A percentile compares a stretch with the other conserved stretches of the same genome.
Conservation (phyloP, 2,329 filamentous ascomycete genomes). For the Aspergillus fumigatiaffinis region DNA sequence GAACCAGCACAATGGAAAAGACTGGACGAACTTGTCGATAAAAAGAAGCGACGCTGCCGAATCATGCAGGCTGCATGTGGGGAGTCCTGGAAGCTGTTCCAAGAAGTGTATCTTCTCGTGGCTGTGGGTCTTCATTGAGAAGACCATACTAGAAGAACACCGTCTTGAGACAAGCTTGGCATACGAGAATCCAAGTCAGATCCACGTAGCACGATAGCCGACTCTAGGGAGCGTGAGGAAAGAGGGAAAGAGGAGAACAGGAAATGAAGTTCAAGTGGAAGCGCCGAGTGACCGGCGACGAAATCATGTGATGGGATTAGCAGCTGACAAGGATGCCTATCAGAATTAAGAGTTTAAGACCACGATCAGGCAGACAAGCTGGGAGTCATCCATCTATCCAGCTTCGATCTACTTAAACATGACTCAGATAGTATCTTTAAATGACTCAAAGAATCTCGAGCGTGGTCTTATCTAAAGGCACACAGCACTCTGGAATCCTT, state of each 20-base stretch:
- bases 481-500: too few relatives aligned
- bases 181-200: conserved; percentile 43
- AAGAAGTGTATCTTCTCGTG: conserved; percentile 30
- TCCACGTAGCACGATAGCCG: conserved; percentile 32
- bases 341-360: conserved; percentile 1
- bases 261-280: background rate
- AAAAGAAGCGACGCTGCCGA: conserved; percentile 40
- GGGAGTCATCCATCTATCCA: background rate
- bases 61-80: conserved; percentile 52
- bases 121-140: conserved; percentile 25
- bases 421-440: background rate
- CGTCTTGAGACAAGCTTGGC: conserved; percentile 37
- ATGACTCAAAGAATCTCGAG: background rate
- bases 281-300: conserved; percentile 15
- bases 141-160: conserved; percentile 21
- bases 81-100: conserved; percentile 50
- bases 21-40: conserved; percentile 36
- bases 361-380: background rate
- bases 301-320: conserved; percentile 25
- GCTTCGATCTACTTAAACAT: background rate
- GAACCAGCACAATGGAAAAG: conserved; percentile 37
- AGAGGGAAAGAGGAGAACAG: conserved; percentile 21
- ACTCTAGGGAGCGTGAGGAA: conserved; percentile 46
- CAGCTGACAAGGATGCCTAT: conserved; percentile 13
- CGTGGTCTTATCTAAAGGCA: background rate